Base-by-base conservation (phyloP, 768 basidiomycete genomes). In the Lentinula sp. region DNA sequence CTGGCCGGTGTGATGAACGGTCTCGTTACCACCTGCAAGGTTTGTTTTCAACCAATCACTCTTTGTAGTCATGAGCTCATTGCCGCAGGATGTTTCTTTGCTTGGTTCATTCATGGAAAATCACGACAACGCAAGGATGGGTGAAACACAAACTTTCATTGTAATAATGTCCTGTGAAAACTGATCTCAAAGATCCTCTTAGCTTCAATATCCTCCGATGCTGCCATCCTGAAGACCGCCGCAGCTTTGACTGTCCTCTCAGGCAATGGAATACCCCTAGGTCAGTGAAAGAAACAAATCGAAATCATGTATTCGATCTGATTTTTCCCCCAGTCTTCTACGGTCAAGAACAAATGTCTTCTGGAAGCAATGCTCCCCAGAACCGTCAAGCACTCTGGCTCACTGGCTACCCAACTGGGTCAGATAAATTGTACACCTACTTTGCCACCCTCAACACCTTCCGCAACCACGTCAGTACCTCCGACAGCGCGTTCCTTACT, bases 331-430 rank as follows among this genome's bases (percentile, higher is more conserved):
- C 21, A 48, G 46, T 87, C 45, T 89, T 89, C 69, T 87, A 87
- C 62, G 87, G 87, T 9, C 87, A 88, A 67, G 88, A 88, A 69
- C 88, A 88, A 70, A 75, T 79, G 15, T 83, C 84, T 64, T 67
- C 69, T 52, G 88, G 88, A 28, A 75, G 71, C 57, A 71, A 64
- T 3, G 85, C 86, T 65, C 88, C 86, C 46, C 72, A 75, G 61
- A 89, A 89, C 68, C 85, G 87, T 51, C 87, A 85, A 65, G 82
- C 87, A 56, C 76, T 88, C 31, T 89, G 87, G 88, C 73, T 79
- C 5, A 78, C 83, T 3, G 79, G 74, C 31, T 89, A 85, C 67
- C 59, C 64, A 28, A 75, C 77, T 18, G 74, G 81, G 57, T 79
- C 80, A 54, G 76, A 81, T 15, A 35, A 35, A 2, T 75, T 84